Evolutionary conservation across 75 land plant species (phyloP), one percentile per base, ranked within the genome.

Genomic region (Sequoia sempervirens): DNA sequence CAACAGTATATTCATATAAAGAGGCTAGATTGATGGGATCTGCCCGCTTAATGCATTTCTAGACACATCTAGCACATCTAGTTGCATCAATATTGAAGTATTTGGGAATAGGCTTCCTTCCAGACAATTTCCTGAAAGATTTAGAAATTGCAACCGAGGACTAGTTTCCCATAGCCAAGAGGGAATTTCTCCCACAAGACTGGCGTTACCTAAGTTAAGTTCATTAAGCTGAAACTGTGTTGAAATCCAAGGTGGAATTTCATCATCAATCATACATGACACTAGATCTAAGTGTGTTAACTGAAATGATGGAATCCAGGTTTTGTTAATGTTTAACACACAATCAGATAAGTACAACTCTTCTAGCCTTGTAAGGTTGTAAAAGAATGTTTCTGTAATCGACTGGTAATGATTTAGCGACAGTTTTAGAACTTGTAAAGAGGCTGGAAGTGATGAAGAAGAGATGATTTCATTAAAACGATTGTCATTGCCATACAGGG

Each of bases 111-210:
- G 15, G 66, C 1, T 61, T 14, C 26, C 66, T 61, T 61, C 18
- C 4, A 61, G 1, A 61, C 23, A 4, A 61, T 61, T 61, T 0
- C 5, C 3, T 61, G 66, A 18, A 23, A 61, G n/a, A 20, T 61
- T 0, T 50, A 50, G 1, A 50, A 0, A 0, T 2, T 17, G 1
- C 17, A 61, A 61, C 2, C 0, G 18, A 23, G 5, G 4, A 4
- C 4, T 61, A 1, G 14, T 61, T 4, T 20, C 18, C 66, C 66
- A 17, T 23, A 61, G n/a, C 15, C 66, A 61, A 38, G 82, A 76
- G 46, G 85, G 83, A 61, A 87, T 79, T 69, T 53, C 23, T 20
- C 88, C 86, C n/a, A n/a, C n/a, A 28, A 84, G 70, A 45, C 79
- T 47, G 79, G 69, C 81, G n/a, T 79, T 41, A 56, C 72, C 86